Percentiles rank a stretch among this genome's conserved stretches.
These are phyloP conservation scores for Lasiodiplodia gonubiensis DNA, from an alignment of 2,329 filamentous ascomycete genomes.

Conservation along the genomic window DNA sequence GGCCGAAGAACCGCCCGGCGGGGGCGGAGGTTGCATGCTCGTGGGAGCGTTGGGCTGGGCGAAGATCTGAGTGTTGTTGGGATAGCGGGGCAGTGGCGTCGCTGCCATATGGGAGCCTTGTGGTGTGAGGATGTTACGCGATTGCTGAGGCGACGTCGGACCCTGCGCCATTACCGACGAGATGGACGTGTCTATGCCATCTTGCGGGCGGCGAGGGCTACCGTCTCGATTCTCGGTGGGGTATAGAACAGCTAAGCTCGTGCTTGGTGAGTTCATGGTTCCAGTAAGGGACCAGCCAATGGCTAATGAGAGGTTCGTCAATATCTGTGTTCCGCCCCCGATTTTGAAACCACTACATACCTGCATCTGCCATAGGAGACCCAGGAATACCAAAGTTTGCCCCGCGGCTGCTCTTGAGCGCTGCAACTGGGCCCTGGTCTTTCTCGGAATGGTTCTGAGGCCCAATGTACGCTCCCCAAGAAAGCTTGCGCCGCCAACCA, in stretches of 20 bases:
- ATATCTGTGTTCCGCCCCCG: constrained; percentile 34
- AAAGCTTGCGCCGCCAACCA: constrained; percentile 56
- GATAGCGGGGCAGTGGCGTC: constrained; percentile 38
- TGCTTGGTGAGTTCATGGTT: constrained; percentile 82
- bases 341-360: constrained; percentile 37
- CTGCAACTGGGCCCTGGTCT: constrained; percentile 39
- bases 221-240: constrained; percentile 56
- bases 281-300: constrained; percentile 90
- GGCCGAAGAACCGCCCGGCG: constrained; percentile 32
- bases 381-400: constrained; percentile 42
- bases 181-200: constrained; percentile 35
- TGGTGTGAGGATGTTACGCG: constrained; percentile 33
- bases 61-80: constrained; percentile 31
- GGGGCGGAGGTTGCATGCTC: constrained; percentile 42
- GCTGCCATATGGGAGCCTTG: constrained; percentile 34
- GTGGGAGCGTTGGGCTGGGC: constrained; percentile 36
- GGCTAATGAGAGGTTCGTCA: constrained; percentile 46
- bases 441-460: constrained; percentile 29
- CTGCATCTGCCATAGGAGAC: constrained; percentile 57
- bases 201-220: constrained; percentile 3
- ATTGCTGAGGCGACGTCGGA: constrained; percentile 34
- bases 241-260: constrained; percentile 82
- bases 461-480: constrained; percentile 48
- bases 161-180: constrained; percentile 37
- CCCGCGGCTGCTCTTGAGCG: constrained; percentile 37